Evolutionary conservation across 495 filamentous ascomycete species (phyloP).

Genomic region (Glonium stellatum): DNA sequence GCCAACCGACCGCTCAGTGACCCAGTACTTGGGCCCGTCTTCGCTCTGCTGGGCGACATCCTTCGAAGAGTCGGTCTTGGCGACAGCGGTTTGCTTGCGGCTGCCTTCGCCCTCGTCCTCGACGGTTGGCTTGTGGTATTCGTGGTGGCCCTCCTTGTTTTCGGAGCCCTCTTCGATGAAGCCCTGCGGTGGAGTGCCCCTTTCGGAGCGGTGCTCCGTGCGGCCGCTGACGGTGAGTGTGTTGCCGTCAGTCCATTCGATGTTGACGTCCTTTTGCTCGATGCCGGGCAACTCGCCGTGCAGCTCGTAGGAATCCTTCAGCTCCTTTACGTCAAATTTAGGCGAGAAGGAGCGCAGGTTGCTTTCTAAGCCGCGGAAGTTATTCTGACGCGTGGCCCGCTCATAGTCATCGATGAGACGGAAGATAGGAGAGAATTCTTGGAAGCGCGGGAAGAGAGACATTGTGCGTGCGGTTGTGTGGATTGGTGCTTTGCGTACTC

Average conservation of each 20-base stretch:
- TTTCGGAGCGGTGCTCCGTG: conserved; percentile 43
- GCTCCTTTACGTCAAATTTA: conserved; percentile 75
- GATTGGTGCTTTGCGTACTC: neutral
- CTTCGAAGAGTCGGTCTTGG: conserved; percentile 15
- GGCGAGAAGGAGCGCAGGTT: conserved; percentile 49
- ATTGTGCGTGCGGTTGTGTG: conserved; percentile 41
- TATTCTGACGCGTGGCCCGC: conserved; percentile 23
- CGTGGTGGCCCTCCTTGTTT: conserved; percentile 12
- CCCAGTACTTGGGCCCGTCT: conserved; percentile 61
- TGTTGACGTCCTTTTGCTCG: conserved; percentile 65
- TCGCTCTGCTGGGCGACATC: conserved; percentile 29
- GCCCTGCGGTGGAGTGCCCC: conserved; percentile 37
- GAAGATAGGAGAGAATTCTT: conserved; percentile 61
- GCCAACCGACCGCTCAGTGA: conserved; percentile 71
- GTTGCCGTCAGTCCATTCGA: conserved; percentile 77
- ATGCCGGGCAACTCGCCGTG: conserved; percentile 85
- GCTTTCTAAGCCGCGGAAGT: conserved; percentile 13
- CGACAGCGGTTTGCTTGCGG: conserved; percentile 6
- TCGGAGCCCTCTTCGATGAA: conserved; percentile 27
- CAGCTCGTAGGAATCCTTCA: conserved; percentile 61
- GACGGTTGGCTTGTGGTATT: conserved; percentile 53
- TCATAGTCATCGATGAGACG: conserved; percentile 72
- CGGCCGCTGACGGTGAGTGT: conserved; percentile 69
- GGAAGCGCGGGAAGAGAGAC: conserved; percentile 58
- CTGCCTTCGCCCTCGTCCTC: conserved; percentile 50